These are phyloP conservation scores for Globisporangium nunn DNA, from an alignment of 352 stramenopile species.

Conservation along the genomic window DNA sequence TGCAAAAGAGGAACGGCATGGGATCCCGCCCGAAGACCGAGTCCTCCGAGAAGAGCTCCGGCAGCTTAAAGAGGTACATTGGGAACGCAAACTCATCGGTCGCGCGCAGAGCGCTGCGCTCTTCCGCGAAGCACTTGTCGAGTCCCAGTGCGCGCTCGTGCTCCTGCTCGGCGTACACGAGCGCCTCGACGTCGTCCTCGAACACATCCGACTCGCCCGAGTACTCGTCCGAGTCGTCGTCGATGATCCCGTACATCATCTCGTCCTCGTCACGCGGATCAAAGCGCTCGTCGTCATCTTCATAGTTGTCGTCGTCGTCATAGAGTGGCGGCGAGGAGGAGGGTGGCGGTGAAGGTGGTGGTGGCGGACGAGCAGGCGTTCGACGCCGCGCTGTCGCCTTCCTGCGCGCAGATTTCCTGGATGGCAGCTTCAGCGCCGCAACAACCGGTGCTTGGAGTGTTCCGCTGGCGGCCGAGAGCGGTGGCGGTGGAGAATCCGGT, in stretches of 20 bases:
- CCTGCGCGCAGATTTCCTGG: conserved; percentile 2
- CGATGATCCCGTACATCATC: conserved; percentile 22
- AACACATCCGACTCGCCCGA: conserved; percentile 69
- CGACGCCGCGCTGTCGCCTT: conserved; percentile 5
- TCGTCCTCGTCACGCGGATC: conserved; percentile 8
- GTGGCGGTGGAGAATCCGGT: conserved; percentile 17
- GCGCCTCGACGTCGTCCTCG: conserved; percentile 62
- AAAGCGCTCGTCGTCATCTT: background rate
- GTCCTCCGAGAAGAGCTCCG: conserved; percentile 44
- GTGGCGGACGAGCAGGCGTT: too few relatives aligned
- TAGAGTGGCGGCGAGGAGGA: background rate
- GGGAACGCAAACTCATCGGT: conserved; percentile 36
- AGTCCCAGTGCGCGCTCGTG: conserved; percentile 38
- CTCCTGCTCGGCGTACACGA: conserved; percentile 43
- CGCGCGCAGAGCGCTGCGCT: conserved; percentile 24
- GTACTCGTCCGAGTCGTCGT: conserved; percentile 38
- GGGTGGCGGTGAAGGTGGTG: too few relatives aligned
- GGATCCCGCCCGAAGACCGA: conserved; percentile 54
- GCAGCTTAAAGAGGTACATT: conserved; percentile 49
- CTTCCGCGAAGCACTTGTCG: conserved; percentile 43
- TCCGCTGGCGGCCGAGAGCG: conserved; percentile 2
- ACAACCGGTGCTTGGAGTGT: background rate
- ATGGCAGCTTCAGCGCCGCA: conserved; percentile 11
- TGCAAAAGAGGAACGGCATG: conserved; percentile 71
- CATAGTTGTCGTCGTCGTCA: background rate